Base-by-base conservation (phyloP, 371 early-diverging fungal species). In the Blastocladiella emersonii region DNA sequence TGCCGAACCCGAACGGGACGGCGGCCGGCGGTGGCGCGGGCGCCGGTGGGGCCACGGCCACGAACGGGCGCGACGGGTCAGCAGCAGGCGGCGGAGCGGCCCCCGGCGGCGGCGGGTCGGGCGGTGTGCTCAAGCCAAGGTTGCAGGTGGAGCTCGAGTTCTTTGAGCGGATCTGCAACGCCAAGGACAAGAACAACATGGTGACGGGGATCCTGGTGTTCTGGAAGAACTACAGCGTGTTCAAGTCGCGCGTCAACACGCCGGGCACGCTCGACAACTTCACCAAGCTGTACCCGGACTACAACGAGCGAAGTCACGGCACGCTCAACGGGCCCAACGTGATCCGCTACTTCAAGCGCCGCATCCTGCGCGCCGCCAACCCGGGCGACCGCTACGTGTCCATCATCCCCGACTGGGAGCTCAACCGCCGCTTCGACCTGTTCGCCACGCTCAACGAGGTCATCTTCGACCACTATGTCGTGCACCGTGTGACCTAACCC, bases 321-420 rank as follows among this genome's bases (percentile, higher is more conserved):
- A 51, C 53, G 3, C 32, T 51, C 21, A 51, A 51, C 23, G 53
- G 53, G 17, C 30, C 53, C 15, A 51, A 51, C 32, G 53, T 51
- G 53, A 59, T 43, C 17, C 37, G 59, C 12, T 59, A 59, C 44
- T 59, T 59, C 37, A 59, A 59, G 43, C 37, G 43, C 34, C 34
- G 59, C 21, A 41, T 59, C 44, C 15, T 59, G 59, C 37, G 43
- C 34, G 59, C 59, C 12, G 59, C 59, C 34, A 59, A 59, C 13
- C 37, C 59, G 25, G 32, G 27, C 0, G 59, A 59, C 44, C 59
- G 59, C 25, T 59, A 59, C 32, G 37, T 37, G 0, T 35, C 37
- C 27, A 59, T 59, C 44, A 59, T 59, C 21, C 59, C 59, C 25
- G 59, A 59, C 44, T 59, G 59, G 59, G 41, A 59, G 21, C 59